Conservation (phyloP, 1,284 basidiomycete genomes). For the Sphagnurus paluster region DNA sequence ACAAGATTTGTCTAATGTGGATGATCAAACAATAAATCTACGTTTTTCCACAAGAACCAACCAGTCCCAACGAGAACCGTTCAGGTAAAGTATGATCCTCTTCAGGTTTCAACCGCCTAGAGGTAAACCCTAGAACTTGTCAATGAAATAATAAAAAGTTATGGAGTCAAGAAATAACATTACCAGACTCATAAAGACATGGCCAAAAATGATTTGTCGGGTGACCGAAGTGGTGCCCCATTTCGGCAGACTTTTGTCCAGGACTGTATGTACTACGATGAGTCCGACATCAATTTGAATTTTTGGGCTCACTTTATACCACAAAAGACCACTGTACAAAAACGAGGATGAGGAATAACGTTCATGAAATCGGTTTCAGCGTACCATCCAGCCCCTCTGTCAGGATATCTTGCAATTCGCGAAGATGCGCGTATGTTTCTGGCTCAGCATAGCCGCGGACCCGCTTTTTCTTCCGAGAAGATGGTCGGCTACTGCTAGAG, state of each 20-base stretch:
- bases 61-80: constrained; percentile 51
- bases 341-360: neutral
- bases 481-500: neutral
- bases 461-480: constrained; percentile 29
- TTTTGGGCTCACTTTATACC: constrained; percentile 57
- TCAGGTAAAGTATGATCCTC: constrained; percentile 49
- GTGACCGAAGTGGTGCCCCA: constrained; percentile 73
- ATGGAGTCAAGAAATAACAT: constrained; percentile 10
- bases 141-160: too few relatives aligned
- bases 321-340: constrained; percentile 57
- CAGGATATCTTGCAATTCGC: constrained; percentile 42
- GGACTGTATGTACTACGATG: too few relatives aligned
- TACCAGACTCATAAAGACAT: constrained; percentile 55
- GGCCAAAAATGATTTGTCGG: constrained; percentile 72
- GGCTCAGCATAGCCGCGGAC: constrained; percentile 43
- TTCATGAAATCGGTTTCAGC: constrained; percentile 4
- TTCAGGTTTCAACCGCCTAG: constrained; percentile 40
- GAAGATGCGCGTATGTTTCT: constrained; percentile 48
- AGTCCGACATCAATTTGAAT: too few relatives aligned
- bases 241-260: constrained; percentile 57
- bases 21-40: neutral
- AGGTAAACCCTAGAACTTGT: constrained; percentile 49
- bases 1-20: constrained; percentile 59
- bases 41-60: constrained; percentile 24
- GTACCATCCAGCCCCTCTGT: constrained; percentile 43